Evolutionary conservation across 108 stramenopile species (phyloP).

Genomic region (Skeletonema menzelii): DNA sequence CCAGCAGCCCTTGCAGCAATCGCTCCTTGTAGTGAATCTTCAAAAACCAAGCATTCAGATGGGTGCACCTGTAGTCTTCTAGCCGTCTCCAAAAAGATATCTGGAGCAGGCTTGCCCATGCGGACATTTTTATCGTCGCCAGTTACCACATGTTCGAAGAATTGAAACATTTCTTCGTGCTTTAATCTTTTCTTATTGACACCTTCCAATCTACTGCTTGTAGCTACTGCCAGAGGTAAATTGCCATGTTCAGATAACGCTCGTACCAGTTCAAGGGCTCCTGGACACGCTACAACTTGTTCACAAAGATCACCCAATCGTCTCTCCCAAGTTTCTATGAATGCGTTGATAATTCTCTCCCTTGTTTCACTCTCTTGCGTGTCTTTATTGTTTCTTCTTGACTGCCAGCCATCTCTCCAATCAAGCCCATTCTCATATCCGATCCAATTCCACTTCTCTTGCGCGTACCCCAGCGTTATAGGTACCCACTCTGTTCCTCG

Average conservation of each 20-base stretch:
- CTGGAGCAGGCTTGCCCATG: conserved; percentile 86
- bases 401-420: conserved; percentile 27
- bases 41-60: conserved; percentile 76
- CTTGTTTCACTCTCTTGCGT: conserved; percentile 7
- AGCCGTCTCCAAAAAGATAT: conserved; percentile 78
- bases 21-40: conserved; percentile 77
- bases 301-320: conserved; percentile 58
- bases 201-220: conserved; percentile 58
- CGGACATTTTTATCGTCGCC: conserved; percentile 71
- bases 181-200: conserved; percentile 60
- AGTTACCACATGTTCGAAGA: conserved; percentile 60
- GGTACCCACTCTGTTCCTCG: conserved; percentile 83
- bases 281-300: conserved; percentile 60
- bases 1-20: conserved; percentile 66
- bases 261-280: conserved; percentile 64
- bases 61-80: conserved; percentile 62
- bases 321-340: conserved; percentile 70
- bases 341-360: conserved; percentile 10
- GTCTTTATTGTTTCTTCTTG: conserved; percentile 4
- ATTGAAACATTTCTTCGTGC: conserved; percentile 59
- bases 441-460: conserved; percentile 52
- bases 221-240: conserved; percentile 77
- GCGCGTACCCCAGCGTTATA: conserved; percentile 62
- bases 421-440: conserved; percentile 17
- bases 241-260: conserved; percentile 22